Conservation (phyloP, 495 filamentous ascomycete genomes). For the Mycothermus thermophilus region DNA sequence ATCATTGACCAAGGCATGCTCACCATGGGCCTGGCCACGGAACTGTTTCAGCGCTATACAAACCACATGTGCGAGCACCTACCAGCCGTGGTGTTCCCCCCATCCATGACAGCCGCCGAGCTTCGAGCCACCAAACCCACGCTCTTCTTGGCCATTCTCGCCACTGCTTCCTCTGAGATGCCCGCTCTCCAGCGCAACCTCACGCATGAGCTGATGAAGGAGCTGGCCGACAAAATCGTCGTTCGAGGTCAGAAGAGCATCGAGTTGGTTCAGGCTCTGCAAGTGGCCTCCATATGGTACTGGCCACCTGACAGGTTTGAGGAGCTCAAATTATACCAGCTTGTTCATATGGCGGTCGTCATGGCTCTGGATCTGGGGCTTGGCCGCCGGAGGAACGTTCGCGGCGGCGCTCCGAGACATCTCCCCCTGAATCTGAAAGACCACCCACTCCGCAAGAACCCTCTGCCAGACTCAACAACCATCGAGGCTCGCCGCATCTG, state of each 20-base stretch:
- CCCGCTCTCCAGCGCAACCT: constrained; percentile 46
- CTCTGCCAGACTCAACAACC: constrained; percentile 45
- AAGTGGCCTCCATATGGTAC: constrained; percentile 66
- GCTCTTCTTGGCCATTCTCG: constrained; percentile 70
- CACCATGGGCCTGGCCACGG: constrained; percentile 43
- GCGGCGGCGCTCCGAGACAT: constrained; percentile 23
- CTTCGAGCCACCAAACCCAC: constrained; percentile 60
- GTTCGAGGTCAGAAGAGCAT: constrained; percentile 68
- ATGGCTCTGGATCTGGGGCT: constrained; percentile 85
- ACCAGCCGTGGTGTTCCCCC: constrained; percentile 64
- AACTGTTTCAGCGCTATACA: constrained; percentile 56
- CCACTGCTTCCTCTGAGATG: constrained; percentile 48
- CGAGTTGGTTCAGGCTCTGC: constrained; percentile 71
- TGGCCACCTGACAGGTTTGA: constrained; percentile 69
- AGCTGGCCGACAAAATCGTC: constrained; percentile 61
- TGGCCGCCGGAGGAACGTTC: constrained; percentile 36
- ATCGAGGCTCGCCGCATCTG: constrained; percentile 67
- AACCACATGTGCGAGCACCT: constrained; percentile 56
- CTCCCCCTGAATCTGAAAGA: constrained; percentile 32
- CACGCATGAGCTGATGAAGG: constrained; percentile 54
- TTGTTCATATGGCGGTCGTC: constrained; percentile 68
- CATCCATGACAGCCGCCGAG: constrained; percentile 48
- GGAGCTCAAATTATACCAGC: constrained; percentile 82
- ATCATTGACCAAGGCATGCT: constrained; percentile 59
- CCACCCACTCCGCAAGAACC: constrained; percentile 33